Conservation (phyloP, 169 alveolate genomes). For the Plasmodium reichenowi region DNA sequence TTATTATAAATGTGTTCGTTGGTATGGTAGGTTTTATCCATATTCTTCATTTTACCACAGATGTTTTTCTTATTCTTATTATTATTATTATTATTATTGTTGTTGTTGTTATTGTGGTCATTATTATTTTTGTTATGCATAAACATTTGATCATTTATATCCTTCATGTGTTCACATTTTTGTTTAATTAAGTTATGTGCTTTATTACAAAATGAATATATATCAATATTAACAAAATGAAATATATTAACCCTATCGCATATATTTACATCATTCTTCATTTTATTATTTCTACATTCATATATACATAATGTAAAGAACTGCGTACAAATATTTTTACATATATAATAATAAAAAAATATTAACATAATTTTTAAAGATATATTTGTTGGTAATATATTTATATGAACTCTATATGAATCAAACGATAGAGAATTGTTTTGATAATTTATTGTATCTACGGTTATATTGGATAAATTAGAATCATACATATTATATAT, state of each 20-base stretch:
- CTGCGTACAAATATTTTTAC: conserved; percentile 49
- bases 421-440: conserved; percentile 20
- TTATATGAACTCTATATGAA: conserved; percentile 52
- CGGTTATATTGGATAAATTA: conserved; percentile 38
- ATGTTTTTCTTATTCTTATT: not conserved
- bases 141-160: not conserved
- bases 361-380: conserved; percentile 42
- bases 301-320: conserved; percentile 49
- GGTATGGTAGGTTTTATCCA: too few species aligned
- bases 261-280: conserved; percentile 17
- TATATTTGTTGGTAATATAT: conserved; percentile 51
- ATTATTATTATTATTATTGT: not conserved
- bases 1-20: too few species aligned
- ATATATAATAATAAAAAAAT: conserved; percentile 68
- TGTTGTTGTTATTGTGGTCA: not conserved
- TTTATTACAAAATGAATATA: conserved; percentile 28
- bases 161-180: not conserved
- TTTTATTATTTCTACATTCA: conserved; percentile 35
- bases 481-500: conserved; percentile 58
- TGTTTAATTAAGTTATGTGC: not conserved
- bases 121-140: not conserved
- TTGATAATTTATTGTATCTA: conserved; percentile 56
- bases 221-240: conserved; percentile 60
- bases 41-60: not conserved
- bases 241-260: conserved; percentile 13